Conservation (phyloP, 768 basidiomycete genomes). For the Butyriboletus loyo region DNA sequence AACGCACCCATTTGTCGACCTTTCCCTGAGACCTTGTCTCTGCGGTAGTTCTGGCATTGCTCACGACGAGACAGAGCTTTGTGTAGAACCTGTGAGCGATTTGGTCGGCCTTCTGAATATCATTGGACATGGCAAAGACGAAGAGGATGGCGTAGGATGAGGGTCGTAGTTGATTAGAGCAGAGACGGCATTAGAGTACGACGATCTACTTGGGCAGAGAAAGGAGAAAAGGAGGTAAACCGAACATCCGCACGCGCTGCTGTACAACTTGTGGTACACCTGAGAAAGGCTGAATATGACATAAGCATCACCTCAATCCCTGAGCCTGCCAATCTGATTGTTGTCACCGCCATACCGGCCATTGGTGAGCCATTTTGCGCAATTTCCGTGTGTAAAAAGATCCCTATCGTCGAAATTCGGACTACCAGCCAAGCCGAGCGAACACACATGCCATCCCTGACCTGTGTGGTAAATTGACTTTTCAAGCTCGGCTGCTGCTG, state of each 20-base stretch:
- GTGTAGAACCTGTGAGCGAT: slow-evolving; percentile 82
- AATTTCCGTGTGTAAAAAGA: neutral
- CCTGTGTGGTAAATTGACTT: neutral
- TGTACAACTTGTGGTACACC: slow-evolving; percentile 13
- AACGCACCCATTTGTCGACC: slow-evolving; percentile 79
- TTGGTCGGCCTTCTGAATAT: slow-evolving; percentile 73
- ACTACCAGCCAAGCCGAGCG: neutral
- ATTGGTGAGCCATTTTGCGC: slow-evolving; percentile 8
- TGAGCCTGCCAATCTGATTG: slow-evolving; percentile 10
- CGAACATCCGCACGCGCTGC: slow-evolving; percentile 19
- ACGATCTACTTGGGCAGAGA: slow-evolving; percentile 18
- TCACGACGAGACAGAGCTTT: slow-evolving; percentile 74
- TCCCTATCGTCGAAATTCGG: neutral
- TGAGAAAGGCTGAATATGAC: slow-evolving; percentile 18
- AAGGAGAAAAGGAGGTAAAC: slow-evolving; percentile 18
- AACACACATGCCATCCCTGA: neutral
- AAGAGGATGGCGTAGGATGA: neutral
- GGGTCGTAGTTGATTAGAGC: slow-evolving; percentile 22
- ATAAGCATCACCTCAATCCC: slow-evolving; percentile 23
- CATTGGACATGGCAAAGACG: slow-evolving; percentile 47
- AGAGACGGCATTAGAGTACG: slow-evolving; percentile 30
- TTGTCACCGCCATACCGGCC: slow-evolving; percentile 4
- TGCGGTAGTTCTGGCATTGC: slow-evolving; percentile 66
- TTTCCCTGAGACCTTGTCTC: slow-evolving; percentile 44
- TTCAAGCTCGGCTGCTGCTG: neutral